Conservation (phyloP, 768 basidiomycete genomes). For the Gelatoporia subvermispora region DNA sequence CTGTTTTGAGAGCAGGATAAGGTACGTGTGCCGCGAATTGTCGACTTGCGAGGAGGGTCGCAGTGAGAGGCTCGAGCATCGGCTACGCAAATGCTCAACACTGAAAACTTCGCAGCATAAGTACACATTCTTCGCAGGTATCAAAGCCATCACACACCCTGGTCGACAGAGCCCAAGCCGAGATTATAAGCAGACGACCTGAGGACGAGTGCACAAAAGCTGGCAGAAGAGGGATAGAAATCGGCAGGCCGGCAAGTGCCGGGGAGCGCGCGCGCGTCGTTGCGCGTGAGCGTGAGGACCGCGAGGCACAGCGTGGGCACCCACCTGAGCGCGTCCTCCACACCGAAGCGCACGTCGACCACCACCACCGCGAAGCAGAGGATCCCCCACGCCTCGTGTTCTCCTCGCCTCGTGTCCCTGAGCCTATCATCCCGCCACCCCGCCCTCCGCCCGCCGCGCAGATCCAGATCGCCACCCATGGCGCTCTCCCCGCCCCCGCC, state of each 20-base stretch:
- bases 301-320: slow-evolving; percentile 1
- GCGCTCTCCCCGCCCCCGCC: slow-evolving; percentile 18
- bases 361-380: background rate
- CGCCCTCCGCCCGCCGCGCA: background rate
- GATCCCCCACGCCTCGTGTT: background rate
- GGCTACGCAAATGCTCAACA: slow-evolving; percentile 17
- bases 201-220: background rate
- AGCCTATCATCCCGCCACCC: slow-evolving; percentile 1
- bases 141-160: slow-evolving; percentile 6
- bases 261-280: too few relatives aligned
- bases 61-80: slow-evolving; percentile 64
- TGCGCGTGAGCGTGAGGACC: too few relatives aligned
- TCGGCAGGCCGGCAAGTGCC: too few relatives aligned
- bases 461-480: background rate
- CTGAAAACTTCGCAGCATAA: background rate
- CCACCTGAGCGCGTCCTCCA: too few relatives aligned
- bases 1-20: slow-evolving; percentile 23
- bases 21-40: slow-evolving; percentile 21
- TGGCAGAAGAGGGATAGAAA: background rate
- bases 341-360: slow-evolving; percentile 10
- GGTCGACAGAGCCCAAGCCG: background rate
- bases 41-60: slow-evolving; percentile 36
- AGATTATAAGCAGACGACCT: too few relatives aligned
- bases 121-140: background rate
- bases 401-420: background rate